These are phyloP conservation scores for Ascochyta pisi DNA, from an alignment of 2,329 filamentous ascomycete species.

Conservation along the genomic window DNA sequence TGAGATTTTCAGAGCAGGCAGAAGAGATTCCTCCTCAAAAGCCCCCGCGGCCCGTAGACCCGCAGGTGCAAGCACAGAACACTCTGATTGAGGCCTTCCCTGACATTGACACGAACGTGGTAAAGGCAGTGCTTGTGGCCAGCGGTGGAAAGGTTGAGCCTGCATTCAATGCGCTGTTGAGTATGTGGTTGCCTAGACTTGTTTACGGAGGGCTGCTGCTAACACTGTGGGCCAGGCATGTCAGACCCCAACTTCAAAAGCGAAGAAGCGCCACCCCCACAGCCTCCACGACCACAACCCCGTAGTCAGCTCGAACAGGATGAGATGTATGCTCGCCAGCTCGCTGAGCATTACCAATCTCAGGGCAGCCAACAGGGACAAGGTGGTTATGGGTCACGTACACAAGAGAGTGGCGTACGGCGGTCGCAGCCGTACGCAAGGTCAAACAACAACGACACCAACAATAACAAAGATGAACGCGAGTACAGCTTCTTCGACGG, in stretches of 20 bases:
- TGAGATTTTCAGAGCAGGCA: constrained; percentile 56
- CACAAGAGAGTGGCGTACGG: constrained; percentile 45
- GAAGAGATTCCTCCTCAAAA: constrained; percentile 70
- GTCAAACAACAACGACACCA: constrained; percentile 13
- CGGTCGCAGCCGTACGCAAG: constrained; percentile 54
- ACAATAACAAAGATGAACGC: constrained; percentile 52
- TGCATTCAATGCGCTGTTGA: constrained; percentile 92
- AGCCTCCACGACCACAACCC: constrained; percentile 77
- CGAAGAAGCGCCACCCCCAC: constrained; percentile 69
- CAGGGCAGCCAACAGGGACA: constrained; percentile 32
- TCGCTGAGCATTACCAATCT: constrained; percentile 84
- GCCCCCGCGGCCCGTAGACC: constrained; percentile 81
- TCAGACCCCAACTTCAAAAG: constrained; percentile 60
- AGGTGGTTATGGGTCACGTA: constrained; percentile 41
- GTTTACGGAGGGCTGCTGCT: constrained; percentile 14
- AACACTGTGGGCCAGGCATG: constrained; percentile 52
- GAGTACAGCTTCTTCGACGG: constrained; percentile 90
- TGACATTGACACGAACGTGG: constrained; percentile 75
- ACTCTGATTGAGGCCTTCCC: constrained; percentile 96
- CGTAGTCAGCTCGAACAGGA: constrained; percentile 87
- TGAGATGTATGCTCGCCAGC: constrained; percentile 87
- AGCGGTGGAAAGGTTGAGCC: constrained; percentile 89
- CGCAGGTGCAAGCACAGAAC: constrained; percentile 82
- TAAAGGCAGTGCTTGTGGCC: constrained; percentile 86
- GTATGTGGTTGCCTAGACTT: constrained; percentile 56